Evolutionary conservation across 768 basidiomycete genomes (phyloP).

Genomic region (Candolleomyces aberdarensis): DNA sequence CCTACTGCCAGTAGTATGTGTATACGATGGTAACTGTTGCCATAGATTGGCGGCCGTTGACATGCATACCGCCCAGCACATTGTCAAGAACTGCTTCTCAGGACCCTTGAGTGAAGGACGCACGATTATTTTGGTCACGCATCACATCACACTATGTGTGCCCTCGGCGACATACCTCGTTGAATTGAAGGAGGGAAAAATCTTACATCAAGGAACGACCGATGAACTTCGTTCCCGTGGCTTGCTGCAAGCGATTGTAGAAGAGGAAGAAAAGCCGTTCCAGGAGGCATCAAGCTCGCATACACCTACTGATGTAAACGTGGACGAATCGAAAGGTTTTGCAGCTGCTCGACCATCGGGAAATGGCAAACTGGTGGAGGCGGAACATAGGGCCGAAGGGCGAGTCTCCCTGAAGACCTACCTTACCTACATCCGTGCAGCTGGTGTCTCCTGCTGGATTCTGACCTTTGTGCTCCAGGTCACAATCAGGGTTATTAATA

Average conservation of each 20-base stretch:
- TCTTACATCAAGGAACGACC: constrained; percentile 50
- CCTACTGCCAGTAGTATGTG: not conserved
- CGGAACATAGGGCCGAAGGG: constrained; percentile 65
- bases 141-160: constrained; percentile 73
- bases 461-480: constrained; percentile 51
- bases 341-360: constrained; percentile 10
- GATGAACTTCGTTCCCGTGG: constrained; percentile 43
- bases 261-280: constrained; percentile 42
- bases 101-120: constrained; percentile 60
- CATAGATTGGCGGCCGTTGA: constrained; percentile 65
- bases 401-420: constrained; percentile 59
- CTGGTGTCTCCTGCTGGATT: constrained; percentile 54
- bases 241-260: constrained; percentile 42
- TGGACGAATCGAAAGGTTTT: constrained; percentile 13
- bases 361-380: constrained; percentile 57
- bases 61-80: constrained; percentile 72
- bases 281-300: constrained; percentile 18
- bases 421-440: constrained; percentile 58
- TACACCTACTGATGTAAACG: constrained; percentile 5
- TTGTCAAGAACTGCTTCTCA: constrained; percentile 61
- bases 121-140: constrained; percentile 81
- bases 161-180: constrained; percentile 67
- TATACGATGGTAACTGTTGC: constrained; percentile 13
- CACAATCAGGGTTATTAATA: constrained; percentile 51
- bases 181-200: constrained; percentile 48